Evolutionary conservation across 768 basidiomycete species (phyloP).

Genomic region (Erythrobasidium yunnanense): DNA sequence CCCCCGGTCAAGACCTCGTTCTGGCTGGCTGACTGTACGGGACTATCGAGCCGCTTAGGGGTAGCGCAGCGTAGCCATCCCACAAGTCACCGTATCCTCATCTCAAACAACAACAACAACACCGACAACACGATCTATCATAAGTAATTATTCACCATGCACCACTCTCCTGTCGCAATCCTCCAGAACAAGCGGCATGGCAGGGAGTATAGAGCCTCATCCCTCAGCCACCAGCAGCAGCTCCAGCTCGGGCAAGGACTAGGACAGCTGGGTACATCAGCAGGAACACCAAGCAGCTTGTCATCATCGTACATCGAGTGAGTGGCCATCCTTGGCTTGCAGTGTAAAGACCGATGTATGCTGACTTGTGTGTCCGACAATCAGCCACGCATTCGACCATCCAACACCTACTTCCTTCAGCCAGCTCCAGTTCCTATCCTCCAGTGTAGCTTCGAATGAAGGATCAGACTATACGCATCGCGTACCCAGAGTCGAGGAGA

Average conservation of each 20-base stretch:
- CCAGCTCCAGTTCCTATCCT: conserved; percentile 31
- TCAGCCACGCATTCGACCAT: conserved; percentile 29
- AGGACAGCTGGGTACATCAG: conserved; percentile 2
- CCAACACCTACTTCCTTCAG: conserved; percentile 30
- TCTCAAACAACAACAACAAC: too few species aligned
- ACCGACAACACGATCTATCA: not conserved
- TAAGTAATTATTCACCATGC: conserved; percentile 5
- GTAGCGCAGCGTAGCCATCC: too few species aligned
- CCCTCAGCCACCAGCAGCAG: conserved; percentile 2
- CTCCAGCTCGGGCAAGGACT: not conserved
- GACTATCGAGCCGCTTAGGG: too few species aligned
- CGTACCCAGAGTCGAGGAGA: conserved; percentile 36
- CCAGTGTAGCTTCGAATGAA: conserved; percentile 35
- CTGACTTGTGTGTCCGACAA: not conserved
- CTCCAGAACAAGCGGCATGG: conserved; percentile 18
- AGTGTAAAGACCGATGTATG: not conserved
- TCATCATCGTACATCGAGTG: conserved; percentile 22
- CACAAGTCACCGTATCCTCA: too few species aligned
- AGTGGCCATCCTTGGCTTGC: conserved; percentile 1
- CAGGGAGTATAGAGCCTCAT: conserved; percentile 15
- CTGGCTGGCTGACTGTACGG: too few species aligned
- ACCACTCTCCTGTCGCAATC: conserved; percentile 19
- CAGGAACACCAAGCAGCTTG: conserved; percentile 11
- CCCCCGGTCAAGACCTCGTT: too few species aligned
- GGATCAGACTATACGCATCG: conserved; percentile 36